Evolutionary conservation across 2,329 filamentous ascomycete genomes (phyloP).

Genomic region (Exserohilum turcica): DNA sequence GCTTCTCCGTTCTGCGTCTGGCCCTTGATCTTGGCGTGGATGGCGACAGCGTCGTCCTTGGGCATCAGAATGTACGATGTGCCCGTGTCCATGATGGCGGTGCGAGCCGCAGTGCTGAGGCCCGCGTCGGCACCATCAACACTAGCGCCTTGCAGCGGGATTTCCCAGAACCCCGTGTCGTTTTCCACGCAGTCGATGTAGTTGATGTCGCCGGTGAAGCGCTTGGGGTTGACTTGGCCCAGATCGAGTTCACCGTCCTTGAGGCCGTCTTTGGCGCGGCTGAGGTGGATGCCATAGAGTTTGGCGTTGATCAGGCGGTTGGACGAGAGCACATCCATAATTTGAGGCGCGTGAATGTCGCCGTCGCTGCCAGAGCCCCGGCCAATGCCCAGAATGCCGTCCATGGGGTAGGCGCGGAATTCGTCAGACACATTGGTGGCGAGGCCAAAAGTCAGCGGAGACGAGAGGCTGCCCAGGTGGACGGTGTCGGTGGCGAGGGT

Average conservation of each 20-base stretch:
- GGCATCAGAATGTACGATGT: slow-evolving; percentile 81
- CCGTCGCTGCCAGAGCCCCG: slow-evolving; percentile 57
- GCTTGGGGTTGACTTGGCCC: slow-evolving; percentile 69
- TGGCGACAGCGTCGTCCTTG: slow-evolving; percentile 64
- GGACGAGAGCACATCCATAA: slow-evolving; percentile 66
- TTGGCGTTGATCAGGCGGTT: slow-evolving; percentile 66
- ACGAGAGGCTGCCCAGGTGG: slow-evolving; percentile 66
- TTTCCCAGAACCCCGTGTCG: slow-evolving; percentile 70
- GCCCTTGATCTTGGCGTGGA: slow-evolving; percentile 72
- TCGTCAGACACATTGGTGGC: slow-evolving; percentile 73
- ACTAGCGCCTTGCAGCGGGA: slow-evolving; percentile 68
- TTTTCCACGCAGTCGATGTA: slow-evolving; percentile 64
- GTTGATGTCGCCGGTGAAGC: slow-evolving; percentile 69
- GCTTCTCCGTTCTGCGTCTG: slow-evolving; percentile 63
- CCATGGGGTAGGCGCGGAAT: slow-evolving; percentile 80
- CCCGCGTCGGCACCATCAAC: slow-evolving; percentile 61
- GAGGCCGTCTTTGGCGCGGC: slow-evolving; percentile 66
- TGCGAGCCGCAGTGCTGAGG: slow-evolving; percentile 52
- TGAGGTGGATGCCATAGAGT: slow-evolving; percentile 73
- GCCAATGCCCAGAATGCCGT: slow-evolving; percentile 83
- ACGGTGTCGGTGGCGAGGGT: slow-evolving; percentile 69
- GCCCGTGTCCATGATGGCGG: slow-evolving; percentile 81
- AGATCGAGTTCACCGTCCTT: slow-evolving; percentile 80
- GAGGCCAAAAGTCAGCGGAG: slow-evolving; percentile 72
- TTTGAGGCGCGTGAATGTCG: slow-evolving; percentile 61